Conservation (phyloP, 1,284 basidiomycete species). For the Ustilago trichophora region DNA sequence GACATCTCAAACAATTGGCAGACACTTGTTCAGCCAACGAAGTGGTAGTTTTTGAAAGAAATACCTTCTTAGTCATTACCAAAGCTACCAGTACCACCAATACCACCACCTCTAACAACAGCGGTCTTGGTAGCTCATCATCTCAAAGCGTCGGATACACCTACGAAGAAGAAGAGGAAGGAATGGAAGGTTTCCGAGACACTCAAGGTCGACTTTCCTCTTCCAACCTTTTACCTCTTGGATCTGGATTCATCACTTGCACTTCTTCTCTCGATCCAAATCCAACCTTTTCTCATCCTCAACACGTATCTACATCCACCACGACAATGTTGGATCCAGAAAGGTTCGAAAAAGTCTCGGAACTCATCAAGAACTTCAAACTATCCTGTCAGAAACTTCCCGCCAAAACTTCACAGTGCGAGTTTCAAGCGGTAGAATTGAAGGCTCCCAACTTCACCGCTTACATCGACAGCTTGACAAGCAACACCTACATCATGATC, state of each 20-base stretch:
- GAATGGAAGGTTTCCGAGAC: conserved; percentile 45
- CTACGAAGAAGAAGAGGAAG: conserved; percentile 32
- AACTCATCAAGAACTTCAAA: conserved; percentile 94
- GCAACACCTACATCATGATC: conserved; percentile 91
- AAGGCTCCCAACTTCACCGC: conserved; percentile 75
- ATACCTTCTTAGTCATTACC: conserved; percentile 93
- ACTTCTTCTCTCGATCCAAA: background rate
- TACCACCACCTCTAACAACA: background rate
- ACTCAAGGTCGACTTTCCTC: conserved; percentile 16
- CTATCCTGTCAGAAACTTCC: conserved; percentile 73
- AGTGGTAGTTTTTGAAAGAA: conserved; percentile 93
- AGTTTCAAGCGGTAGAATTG: conserved; percentile 65
- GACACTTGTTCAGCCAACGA: conserved; percentile 87
- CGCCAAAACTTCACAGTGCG: conserved; percentile 23
- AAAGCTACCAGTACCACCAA: conserved; percentile 8
- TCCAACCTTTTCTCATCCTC: background rate
- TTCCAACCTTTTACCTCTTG: background rate
- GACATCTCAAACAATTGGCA: conserved; percentile 84
- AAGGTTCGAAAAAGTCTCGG: conserved; percentile 93
- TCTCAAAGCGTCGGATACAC: background rate
- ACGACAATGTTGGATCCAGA: conserved; percentile 73
- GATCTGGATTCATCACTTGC: conserved; percentile 32
- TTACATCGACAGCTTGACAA: conserved; percentile 91
- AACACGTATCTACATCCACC: background rate
- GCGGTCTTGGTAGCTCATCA: too few species aligned